Evolutionary conservation across 1,139 yeast genomes (phyloP).

Genomic region (Hansenula anomala): DNA sequence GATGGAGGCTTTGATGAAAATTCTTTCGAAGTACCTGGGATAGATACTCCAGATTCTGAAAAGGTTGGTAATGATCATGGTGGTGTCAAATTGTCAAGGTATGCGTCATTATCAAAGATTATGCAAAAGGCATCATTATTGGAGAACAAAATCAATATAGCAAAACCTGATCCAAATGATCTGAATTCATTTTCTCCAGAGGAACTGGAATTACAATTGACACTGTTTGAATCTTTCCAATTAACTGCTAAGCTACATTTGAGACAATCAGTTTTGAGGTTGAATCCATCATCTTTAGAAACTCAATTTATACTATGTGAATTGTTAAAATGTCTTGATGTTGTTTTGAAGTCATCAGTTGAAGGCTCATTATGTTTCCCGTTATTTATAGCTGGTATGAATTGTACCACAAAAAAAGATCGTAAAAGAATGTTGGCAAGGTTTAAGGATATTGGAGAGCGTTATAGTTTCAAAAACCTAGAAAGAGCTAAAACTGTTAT

Average conservation of each 20-base stretch:
- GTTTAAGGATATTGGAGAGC: conserved; percentile 49
- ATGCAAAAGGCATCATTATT: conserved; percentile 37
- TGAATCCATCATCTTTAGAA: conserved; percentile 61
- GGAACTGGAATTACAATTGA: conserved; percentile 62
- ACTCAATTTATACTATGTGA: conserved; percentile 56
- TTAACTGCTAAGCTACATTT: conserved; percentile 64
- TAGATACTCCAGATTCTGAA: conserved; percentile 17
- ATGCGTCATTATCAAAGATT: conserved; percentile 29
- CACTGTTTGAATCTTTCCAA: conserved; percentile 70
- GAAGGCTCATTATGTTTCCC: conserved; percentile 76
- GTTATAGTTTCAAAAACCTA: conserved; percentile 68
- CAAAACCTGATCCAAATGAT: conserved; percentile 51
- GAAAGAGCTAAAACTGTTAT: conserved; percentile 54
- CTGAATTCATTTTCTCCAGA: conserved; percentile 41
- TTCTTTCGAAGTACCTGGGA: conserved; percentile 13
- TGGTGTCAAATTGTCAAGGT: conserved; percentile 18
- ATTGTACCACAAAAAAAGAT: conserved; percentile 46
- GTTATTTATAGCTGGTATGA: conserved; percentile 70
- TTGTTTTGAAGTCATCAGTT: conserved; percentile 59
- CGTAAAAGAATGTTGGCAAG: conserved; percentile 47
- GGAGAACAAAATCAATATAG: conserved; percentile 45
- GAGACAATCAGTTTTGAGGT: conserved; percentile 54
- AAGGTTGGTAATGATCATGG: conserved; percentile 10
- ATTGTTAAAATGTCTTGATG: conserved; percentile 52
- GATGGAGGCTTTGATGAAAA: conserved; percentile 3